Conservation (phyloP, 2,329 filamentous ascomycete genomes). For the Ceratocystis cacaofunesta region DNA sequence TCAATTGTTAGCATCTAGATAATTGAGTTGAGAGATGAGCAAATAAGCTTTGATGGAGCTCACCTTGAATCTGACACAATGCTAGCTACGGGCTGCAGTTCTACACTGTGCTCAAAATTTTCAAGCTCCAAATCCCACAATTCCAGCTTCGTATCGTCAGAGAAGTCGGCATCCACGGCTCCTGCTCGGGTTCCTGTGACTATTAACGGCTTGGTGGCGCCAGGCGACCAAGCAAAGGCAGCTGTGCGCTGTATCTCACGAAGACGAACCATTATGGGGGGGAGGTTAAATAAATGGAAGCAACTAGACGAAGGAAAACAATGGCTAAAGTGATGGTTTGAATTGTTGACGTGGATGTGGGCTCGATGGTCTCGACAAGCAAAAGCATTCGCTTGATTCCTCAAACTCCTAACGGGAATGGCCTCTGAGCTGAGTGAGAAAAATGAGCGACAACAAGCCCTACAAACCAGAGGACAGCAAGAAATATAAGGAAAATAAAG, state of each 20-base stretch:
- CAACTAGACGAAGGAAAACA: background rate
- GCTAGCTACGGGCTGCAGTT: conserved; percentile 73
- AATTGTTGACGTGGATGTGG: background rate
- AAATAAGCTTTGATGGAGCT: background rate
- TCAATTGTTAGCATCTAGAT: background rate
- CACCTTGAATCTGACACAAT: conserved; percentile 85
- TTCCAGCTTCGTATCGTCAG: conserved; percentile 90
- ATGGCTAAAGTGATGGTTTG: background rate
- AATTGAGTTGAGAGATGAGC: background rate
- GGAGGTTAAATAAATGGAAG: conserved; percentile 1
- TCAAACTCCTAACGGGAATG: background rate
- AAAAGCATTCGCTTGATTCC: background rate
- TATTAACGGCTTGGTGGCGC: conserved; percentile 60
- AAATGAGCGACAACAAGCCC: conserved; percentile 2
- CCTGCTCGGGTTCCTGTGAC: conserved; percentile 90
- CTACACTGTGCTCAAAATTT: conserved; percentile 56
- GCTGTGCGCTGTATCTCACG: conserved; percentile 94
- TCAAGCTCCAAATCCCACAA: conserved; percentile 88
- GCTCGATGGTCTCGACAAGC: background rate
- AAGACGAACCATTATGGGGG: conserved; percentile 69
- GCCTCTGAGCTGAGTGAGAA: background rate
- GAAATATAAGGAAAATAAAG: conserved; percentile 4
- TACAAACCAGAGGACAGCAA: conserved; percentile 15
- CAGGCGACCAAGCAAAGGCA: conserved; percentile 92
- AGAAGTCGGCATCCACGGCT: conserved; percentile 93